These are phyloP conservation scores for Candida rishiriensis DNA, from an alignment of 805 yeast species.

Conservation along the genomic window DNA sequence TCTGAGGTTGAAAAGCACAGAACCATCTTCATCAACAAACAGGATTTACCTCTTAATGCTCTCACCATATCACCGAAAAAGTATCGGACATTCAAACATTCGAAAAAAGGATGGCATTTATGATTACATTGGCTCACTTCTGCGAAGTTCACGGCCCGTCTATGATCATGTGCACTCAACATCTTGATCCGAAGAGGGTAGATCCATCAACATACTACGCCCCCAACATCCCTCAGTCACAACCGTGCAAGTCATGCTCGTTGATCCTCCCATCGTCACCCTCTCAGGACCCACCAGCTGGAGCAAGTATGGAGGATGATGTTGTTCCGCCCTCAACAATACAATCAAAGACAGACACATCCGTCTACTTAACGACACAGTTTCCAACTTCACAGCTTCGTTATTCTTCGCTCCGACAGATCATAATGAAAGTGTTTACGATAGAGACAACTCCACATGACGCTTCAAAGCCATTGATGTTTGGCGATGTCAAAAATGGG, in stretches of 20 bases:
- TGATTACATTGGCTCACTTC: constrained; percentile 62
- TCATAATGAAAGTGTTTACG: constrained; percentile 59
- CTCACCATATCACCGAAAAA: too few species aligned
- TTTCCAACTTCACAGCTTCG: constrained; percentile 51
- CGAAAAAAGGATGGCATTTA: constrained; percentile 30
- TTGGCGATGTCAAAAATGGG: constrained; percentile 60
- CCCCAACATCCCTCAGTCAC: constrained; percentile 32
- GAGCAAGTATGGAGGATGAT: constrained; percentile 4
- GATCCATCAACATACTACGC: constrained; percentile 33
- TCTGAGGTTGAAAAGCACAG: too few species aligned
- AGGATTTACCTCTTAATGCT: too few species aligned
- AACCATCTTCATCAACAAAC: too few species aligned
- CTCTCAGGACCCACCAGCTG: not conserved
- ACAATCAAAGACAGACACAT: constrained; percentile 22
- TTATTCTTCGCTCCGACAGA: constrained; percentile 52
- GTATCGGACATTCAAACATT: too few species aligned
- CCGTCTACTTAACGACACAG: constrained; percentile 49
- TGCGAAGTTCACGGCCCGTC: constrained; percentile 79
- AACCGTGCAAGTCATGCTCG: constrained; percentile 55
- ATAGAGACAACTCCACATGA: constrained; percentile 58
- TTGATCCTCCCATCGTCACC: constrained; percentile 42
- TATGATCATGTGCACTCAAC: constrained; percentile 59
- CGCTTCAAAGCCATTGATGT: constrained; percentile 54
- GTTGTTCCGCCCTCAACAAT: constrained; percentile 18
- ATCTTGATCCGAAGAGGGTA: constrained; percentile 17